These are phyloP conservation scores for Termitomyces titanicus DNA, from an alignment of 768 basidiomycete species.

Conservation along the genomic window DNA sequence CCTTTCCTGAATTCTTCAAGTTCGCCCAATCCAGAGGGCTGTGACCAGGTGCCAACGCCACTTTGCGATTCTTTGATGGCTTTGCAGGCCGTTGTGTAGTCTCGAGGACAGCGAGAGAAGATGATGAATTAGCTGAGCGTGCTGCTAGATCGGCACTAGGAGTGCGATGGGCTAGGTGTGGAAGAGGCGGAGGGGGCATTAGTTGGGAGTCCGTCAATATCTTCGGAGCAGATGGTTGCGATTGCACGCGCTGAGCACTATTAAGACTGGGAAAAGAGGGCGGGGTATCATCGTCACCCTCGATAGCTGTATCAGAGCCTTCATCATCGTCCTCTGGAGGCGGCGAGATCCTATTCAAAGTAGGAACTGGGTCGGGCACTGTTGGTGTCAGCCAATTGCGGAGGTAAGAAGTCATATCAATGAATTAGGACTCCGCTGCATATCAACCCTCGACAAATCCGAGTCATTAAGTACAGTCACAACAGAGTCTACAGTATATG, in stretches of 20 bases:
- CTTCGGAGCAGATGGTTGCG: conserved; percentile 22
- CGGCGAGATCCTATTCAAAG: conserved; percentile 35
- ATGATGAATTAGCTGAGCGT: conserved; percentile 20
- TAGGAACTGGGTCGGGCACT: conserved; percentile 26
- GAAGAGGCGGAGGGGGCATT: conserved; percentile 55
- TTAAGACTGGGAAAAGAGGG: conserved; percentile 72
- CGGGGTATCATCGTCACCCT: conserved; percentile 51
- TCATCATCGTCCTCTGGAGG: conserved; percentile 43
- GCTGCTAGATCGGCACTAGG: conserved; percentile 31
- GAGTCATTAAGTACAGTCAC: too few species aligned
- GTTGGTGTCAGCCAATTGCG: conserved; percentile 52
- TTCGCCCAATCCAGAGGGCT: conserved; percentile 93
- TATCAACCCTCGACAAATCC: too few species aligned
- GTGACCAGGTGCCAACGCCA: conserved; percentile 87
- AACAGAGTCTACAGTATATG: too few species aligned
- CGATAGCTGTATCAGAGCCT: conserved; percentile 22
- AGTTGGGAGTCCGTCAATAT: conserved; percentile 43
- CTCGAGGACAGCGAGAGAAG: conserved; percentile 54
- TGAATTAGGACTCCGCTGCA: conserved; percentile 1
- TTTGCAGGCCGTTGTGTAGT: conserved; percentile 59
- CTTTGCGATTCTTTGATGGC: conserved; percentile 66
- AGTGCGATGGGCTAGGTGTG: conserved; percentile 36
- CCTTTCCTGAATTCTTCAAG: conserved; percentile 74
- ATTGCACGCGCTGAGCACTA: conserved; percentile 64
- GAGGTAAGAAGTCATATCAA: conserved; percentile 57